Evolutionary conservation across 352 stramenopile species (phyloP).

Genomic region (Phytophthora idaei): DNA sequence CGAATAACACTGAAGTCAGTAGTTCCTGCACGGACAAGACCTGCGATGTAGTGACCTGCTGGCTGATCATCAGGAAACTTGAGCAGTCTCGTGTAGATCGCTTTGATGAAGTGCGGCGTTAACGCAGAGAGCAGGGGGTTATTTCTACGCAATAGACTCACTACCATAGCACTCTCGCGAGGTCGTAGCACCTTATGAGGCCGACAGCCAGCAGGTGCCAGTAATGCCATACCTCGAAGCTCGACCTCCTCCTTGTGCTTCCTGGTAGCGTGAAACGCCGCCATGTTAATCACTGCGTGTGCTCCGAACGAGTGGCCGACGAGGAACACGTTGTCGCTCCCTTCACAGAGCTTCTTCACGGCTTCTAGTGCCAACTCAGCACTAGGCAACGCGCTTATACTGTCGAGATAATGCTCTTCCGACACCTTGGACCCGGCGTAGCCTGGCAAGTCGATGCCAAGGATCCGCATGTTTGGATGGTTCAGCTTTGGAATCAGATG

Average conservation of each 20-base stretch:
- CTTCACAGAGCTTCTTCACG: slow-evolving; percentile 35
- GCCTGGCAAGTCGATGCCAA: slow-evolving; percentile 64
- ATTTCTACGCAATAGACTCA: slow-evolving; percentile 31
- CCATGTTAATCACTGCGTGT: slow-evolving; percentile 56
- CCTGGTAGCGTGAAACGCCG: slow-evolving; percentile 22
- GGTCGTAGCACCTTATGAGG: slow-evolving; percentile 49
- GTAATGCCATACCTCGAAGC: slow-evolving; percentile 45
- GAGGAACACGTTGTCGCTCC: slow-evolving; percentile 42
- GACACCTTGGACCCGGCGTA: slow-evolving; percentile 44
- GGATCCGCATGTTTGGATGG: slow-evolving; percentile 40
- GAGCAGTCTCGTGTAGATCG: slow-evolving; percentile 46
- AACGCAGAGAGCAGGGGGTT: slow-evolving; percentile 26
- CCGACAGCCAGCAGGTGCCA: slow-evolving; percentile 48
- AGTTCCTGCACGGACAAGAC: slow-evolving; percentile 48
- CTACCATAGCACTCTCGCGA: slow-evolving; percentile 35
- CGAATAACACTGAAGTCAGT: slow-evolving; percentile 48
- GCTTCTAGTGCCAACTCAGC: slow-evolving; percentile 41
- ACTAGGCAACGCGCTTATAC: slow-evolving; percentile 37
- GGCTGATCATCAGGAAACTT: slow-evolving; percentile 33
- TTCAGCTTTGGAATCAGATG: slow-evolving; percentile 52
- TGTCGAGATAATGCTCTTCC: slow-evolving; percentile 35
- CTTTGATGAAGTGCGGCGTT: slow-evolving; percentile 32
- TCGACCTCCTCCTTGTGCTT: background rate
- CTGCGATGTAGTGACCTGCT: slow-evolving; percentile 42
- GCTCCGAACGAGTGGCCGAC: slow-evolving; percentile 61